Conservation (phyloP, 2,329 filamentous ascomycete genomes). For the Fusarium praegraminearum region DNA sequence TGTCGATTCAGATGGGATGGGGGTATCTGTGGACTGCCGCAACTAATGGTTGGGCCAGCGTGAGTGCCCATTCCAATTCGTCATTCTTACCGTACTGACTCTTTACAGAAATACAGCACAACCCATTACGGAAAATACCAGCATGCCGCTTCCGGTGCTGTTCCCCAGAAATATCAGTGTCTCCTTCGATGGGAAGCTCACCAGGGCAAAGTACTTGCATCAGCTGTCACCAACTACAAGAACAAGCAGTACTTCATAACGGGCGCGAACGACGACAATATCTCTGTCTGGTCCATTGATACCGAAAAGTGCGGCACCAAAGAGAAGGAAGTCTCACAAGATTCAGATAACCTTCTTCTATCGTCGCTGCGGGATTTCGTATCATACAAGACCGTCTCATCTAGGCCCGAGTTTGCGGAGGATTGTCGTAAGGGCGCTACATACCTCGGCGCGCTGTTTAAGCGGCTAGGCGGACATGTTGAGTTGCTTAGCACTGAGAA, state of each 20-base stretch:
- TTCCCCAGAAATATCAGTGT: conserved; percentile 86
- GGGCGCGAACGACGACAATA: conserved; percentile 89
- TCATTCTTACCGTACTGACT: conserved; percentile 1
- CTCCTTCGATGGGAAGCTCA: conserved; percentile 85
- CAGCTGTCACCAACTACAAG: conserved; percentile 77
- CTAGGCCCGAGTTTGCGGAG: conserved; percentile 84
- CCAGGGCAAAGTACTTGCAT: conserved; percentile 86
- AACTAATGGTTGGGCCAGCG: conserved; percentile 87
- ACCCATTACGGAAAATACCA: conserved; percentile 71
- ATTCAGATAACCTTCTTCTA: conserved; percentile 67
- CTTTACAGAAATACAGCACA: conserved; percentile 71
- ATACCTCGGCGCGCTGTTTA: conserved; percentile 90
- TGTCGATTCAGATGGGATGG: conserved; percentile 86
- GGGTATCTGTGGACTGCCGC: conserved; percentile 88
- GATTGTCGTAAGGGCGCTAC: conserved; percentile 94
- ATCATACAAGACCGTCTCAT: conserved; percentile 91
- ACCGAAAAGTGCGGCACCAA: conserved; percentile 52
- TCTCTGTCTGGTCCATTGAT: conserved; percentile 87
- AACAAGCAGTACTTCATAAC: conserved; percentile 89
- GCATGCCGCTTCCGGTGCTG: conserved; percentile 60
- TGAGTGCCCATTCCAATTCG: conserved; percentile 57
- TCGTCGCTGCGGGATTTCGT: conserved; percentile 87
- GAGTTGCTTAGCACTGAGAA: conserved; percentile 89
- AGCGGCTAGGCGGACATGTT: conserved; percentile 88
- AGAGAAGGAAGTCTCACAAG: conserved; percentile 55